phyloP scores from a whole-genome alignment of 2,329 filamentous ascomycete genomes.

The Talaromyces sp. region DNA sequence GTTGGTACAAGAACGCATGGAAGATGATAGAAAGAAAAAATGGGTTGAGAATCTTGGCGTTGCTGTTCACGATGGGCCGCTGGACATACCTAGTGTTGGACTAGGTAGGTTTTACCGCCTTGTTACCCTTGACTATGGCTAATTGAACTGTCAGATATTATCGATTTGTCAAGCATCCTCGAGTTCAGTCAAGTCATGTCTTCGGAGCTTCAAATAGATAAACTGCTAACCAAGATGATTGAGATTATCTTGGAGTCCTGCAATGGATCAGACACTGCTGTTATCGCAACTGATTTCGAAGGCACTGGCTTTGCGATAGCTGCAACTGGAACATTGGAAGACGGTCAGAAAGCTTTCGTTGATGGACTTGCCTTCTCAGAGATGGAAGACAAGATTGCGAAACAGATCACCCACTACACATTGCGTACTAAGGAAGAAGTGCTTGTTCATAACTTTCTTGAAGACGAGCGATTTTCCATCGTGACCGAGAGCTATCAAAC shows the following conservation, averaged over 20 bases:
- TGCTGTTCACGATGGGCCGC: conserved; percentile 29
- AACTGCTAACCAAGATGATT: conserved; percentile 57
- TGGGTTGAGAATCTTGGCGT: conserved; percentile 39
- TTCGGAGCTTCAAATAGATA: conserved; percentile 59
- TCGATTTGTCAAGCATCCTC: conserved; percentile 58
- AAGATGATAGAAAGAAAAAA: conserved; percentile 35
- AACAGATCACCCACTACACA: conserved; percentile 57
- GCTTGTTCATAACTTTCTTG: conserved; percentile 57
- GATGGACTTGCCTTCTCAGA: conserved; percentile 52
- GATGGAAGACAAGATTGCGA: conserved; percentile 53
- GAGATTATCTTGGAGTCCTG: conserved; percentile 60
- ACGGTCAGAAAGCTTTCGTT: conserved; percentile 47
- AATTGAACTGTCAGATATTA: conserved; percentile 52
- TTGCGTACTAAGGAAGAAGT: conserved; percentile 59
- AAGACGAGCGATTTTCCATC: conserved; percentile 61
- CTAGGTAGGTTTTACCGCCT: conserved; percentile 23
- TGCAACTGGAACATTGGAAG: conserved; percentile 54
- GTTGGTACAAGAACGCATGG: conserved; percentile 24
- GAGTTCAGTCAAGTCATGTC: conserved; percentile 61
- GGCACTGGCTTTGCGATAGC: conserved; percentile 55
- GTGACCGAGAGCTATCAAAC: conserved; percentile 52
- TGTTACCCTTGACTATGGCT: conserved; percentile 9
- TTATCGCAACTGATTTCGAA: conserved; percentile 56
- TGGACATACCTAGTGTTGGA: conserved; percentile 38
- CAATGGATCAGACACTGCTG: conserved; percentile 53